A percentile compares a stretch with the other conserved stretches of the same genome.
phyloP scores from a whole-genome alignment of 1,139 yeast species.

The Hanseniaspora sp. region DNA sequence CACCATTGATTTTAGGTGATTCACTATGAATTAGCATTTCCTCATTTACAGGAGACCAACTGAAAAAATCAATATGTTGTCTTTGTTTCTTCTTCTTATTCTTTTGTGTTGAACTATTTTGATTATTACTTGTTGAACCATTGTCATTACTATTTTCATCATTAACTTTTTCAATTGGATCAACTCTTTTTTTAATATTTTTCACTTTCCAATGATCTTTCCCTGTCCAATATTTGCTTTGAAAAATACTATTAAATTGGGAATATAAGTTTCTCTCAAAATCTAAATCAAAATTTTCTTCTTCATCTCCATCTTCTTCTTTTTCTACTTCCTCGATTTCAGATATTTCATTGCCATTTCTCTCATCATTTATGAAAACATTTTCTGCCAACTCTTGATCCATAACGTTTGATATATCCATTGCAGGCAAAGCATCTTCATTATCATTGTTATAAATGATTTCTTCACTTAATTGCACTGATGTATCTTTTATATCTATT shows the following conservation, averaged over 20 bases:
- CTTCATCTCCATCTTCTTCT: slow-evolving; percentile 16
- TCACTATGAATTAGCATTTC: slow-evolving; percentile 35
- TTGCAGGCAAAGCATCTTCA: slow-evolving; percentile 19
- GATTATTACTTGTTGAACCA: slow-evolving; percentile 16
- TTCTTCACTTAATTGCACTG: slow-evolving; percentile 32
- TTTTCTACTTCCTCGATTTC: neutral
- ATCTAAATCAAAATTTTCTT: slow-evolving; percentile 14
- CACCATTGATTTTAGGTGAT: slow-evolving; percentile 32
- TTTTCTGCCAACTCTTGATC: slow-evolving; percentile 2
- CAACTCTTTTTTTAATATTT: slow-evolving; percentile 36
- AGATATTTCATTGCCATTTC: neutral
- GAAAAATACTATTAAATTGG: slow-evolving; percentile 59
- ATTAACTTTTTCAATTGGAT: neutral
- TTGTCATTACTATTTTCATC: slow-evolving; percentile 18
- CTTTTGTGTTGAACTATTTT: slow-evolving; percentile 30
- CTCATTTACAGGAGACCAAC: slow-evolving; percentile 29
- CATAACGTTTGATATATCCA: slow-evolving; percentile 17
- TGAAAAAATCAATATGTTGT: slow-evolving; percentile 42
- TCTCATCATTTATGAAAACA: slow-evolving; percentile 18
- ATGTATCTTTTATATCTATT: slow-evolving; percentile 24
- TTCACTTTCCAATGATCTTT: slow-evolving; percentile 89
- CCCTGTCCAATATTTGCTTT: slow-evolving; percentile 68
- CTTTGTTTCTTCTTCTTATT: slow-evolving; percentile 32
- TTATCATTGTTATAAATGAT: slow-evolving; percentile 26
- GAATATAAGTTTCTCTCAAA: slow-evolving; percentile 48